Conservation (phyloP, 1,284 basidiomycete species). For the Chondrostereum purpureum region DNA sequence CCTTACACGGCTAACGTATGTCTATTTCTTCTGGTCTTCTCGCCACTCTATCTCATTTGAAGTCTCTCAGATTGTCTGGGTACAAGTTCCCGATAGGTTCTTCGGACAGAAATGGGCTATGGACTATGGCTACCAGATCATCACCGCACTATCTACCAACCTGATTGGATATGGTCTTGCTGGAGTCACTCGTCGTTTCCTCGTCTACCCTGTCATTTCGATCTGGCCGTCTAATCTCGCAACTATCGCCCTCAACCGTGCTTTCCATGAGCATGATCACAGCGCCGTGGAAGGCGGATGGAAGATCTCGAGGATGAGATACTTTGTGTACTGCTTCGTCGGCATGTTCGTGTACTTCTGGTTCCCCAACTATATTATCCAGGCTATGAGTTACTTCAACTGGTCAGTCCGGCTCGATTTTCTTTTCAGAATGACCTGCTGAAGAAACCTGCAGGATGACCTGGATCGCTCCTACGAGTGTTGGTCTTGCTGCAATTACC, state of each 20-base stretch:
- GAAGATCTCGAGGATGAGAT: constrained; percentile 31
- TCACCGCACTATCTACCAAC: constrained; percentile 35
- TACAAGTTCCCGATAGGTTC: constrained; percentile 19
- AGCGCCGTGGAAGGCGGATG: constrained; percentile 24
- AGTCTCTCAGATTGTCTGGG: constrained; percentile 16
- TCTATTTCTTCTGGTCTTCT: too few relatives aligned
- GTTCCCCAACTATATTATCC: constrained; percentile 25
- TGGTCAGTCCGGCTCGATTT: constrained; percentile 3
- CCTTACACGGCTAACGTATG: too few relatives aligned
- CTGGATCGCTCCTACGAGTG: constrained; percentile 51
- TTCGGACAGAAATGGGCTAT: constrained; percentile 23
- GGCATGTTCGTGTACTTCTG: constrained; percentile 28
- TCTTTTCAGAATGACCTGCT: constrained; percentile 15
- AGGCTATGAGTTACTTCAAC: constrained; percentile 3
- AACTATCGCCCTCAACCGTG: constrained; percentile 8
- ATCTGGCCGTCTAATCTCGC: constrained; percentile 11
- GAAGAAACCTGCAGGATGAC: constrained; percentile 43
- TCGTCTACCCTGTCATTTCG: constrained; percentile 42
- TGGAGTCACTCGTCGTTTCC: constrained; percentile 49
- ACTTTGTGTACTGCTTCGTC: constrained; percentile 29
- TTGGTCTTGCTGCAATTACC: constrained; percentile 32
- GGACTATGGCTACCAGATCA: constrained; percentile 32
- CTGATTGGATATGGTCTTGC: constrained; percentile 39
- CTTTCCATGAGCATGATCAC: constrained; percentile 25
- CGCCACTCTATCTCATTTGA: constrained; percentile 14